These are phyloP conservation scores for Pyricularia pennisetigena DNA, from an alignment of 2,329 filamentous ascomycete species.

Conservation along the genomic window DNA sequence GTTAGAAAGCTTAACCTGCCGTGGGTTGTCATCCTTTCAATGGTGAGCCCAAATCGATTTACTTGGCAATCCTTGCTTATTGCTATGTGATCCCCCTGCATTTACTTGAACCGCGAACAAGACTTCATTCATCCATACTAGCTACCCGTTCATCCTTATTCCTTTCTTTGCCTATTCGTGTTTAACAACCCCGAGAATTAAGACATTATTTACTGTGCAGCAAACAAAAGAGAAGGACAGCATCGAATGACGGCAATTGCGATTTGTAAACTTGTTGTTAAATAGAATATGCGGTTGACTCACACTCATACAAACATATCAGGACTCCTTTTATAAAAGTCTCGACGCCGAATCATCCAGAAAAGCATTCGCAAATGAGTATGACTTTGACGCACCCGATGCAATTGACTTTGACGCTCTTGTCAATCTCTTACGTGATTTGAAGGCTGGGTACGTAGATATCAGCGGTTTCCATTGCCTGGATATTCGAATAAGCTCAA, in stretches of 20 bases:
- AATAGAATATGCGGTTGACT: neutral
- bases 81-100: neutral
- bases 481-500: neutral
- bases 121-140: neutral
- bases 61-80: neutral
- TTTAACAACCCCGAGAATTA: neutral
- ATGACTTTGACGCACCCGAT: slow-evolving; percentile 89
- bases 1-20: slow-evolving; percentile 83
- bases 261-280: neutral
- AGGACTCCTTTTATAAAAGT: slow-evolving; percentile 98
- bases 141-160: neutral
- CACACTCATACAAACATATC: neutral
- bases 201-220: neutral
- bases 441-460: slow-evolving; percentile 77
- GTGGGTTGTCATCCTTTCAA: slow-evolving; percentile 96
- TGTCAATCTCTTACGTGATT: slow-evolving; percentile 66
- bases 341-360: slow-evolving; percentile 69
- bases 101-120: neutral
- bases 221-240: neutral
- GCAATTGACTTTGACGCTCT: slow-evolving; percentile 89
- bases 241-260: neutral
- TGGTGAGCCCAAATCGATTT: slow-evolving; percentile 47
- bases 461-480: neutral
- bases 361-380: slow-evolving; percentile 80
- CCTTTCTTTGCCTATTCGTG: neutral